phyloP scores from a whole-genome alignment of 2,329 filamentous ascomycete species.

The Calonectria honghensis region DNA sequence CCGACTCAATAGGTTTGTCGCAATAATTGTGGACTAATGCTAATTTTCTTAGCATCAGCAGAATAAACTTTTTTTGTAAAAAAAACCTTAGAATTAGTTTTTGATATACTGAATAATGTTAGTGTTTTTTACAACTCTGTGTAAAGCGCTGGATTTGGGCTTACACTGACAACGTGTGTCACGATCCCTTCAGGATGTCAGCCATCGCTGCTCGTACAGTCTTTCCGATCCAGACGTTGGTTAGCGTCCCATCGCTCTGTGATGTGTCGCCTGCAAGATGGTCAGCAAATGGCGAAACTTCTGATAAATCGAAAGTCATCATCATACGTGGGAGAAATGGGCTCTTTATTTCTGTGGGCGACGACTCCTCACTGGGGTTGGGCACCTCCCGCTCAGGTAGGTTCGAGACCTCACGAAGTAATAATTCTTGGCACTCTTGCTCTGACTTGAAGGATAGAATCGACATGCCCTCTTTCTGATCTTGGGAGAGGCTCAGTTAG shows the following conservation, averaged over 20 bases:
- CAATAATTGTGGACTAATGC: not conserved
- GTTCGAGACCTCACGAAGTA: slow-evolving; percentile 51
- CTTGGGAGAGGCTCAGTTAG: slow-evolving; percentile 11
- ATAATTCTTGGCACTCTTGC: slow-evolving; percentile 51
- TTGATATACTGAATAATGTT: not conserved
- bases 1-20: slow-evolving; percentile 27
- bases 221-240: slow-evolving; percentile 57
- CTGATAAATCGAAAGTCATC: accelerated
- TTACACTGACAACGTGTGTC: slow-evolving; percentile 4
- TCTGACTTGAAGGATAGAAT: slow-evolving; percentile 50
- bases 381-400: slow-evolving; percentile 54
- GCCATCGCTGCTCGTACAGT: slow-evolving; percentile 58
- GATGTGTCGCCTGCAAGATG: not conserved
- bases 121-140: not conserved
- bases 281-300: not conserved
- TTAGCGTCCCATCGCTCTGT: slow-evolving; percentile 43
- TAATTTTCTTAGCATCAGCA: too few species aligned
- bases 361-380: slow-evolving; percentile 16
- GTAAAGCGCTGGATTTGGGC: not conserved
- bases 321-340: slow-evolving; percentile 43
- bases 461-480: slow-evolving; percentile 13
- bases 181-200: slow-evolving; percentile 48
- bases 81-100: too few species aligned
- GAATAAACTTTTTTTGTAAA: too few species aligned
- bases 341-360: slow-evolving; percentile 34